These are phyloP conservation scores for Penicillium flavigenum DNA, from an alignment of 495 filamentous ascomycete species.

Conservation along the genomic window DNA sequence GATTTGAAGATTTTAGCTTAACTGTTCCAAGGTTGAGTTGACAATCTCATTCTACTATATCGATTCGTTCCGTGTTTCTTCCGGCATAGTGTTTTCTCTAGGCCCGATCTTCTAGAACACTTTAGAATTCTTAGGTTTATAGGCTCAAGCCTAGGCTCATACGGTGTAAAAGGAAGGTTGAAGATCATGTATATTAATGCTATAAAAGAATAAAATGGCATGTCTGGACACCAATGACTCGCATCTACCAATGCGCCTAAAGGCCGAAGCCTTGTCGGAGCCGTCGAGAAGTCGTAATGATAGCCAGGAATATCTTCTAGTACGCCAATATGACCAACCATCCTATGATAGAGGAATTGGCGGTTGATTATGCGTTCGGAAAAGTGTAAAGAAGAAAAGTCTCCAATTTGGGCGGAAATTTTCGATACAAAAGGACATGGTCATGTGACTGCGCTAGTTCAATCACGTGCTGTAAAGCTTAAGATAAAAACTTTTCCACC, in stretches of 20 bases:
- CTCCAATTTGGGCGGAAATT: constrained; percentile 16
- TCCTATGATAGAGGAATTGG: constrained; percentile 47
- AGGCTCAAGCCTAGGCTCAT: background rate
- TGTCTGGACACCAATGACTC: constrained; percentile 46
- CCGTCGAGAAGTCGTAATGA: constrained; percentile 38
- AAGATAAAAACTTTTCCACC: constrained; percentile 7
- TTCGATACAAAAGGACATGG: constrained; percentile 18
- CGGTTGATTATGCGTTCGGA: constrained; percentile 58
- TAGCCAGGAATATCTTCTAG: constrained; percentile 38
- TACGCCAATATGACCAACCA: constrained; percentile 58
- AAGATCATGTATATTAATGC: background rate
- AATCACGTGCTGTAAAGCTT: background rate
- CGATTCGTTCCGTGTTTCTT: background rate
- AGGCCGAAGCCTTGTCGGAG: constrained; percentile 26
- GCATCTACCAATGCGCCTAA: constrained; percentile 39
- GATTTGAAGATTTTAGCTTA: background rate
- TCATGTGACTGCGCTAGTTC: constrained; percentile 21
- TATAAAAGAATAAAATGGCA: constrained; percentile 13
- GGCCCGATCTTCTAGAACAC: constrained; percentile 4
- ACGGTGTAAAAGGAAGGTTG: background rate
- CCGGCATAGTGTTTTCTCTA: background rate
- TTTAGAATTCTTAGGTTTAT: background rate
- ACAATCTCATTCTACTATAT: background rate
- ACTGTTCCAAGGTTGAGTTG: background rate
- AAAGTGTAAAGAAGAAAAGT: constrained; percentile 44